A percentile compares a stretch with the other conserved stretches of the same genome.
Conservation (phyloP, 2,329 filamentous ascomycete species). For the Sporothrix pallida region DNA sequence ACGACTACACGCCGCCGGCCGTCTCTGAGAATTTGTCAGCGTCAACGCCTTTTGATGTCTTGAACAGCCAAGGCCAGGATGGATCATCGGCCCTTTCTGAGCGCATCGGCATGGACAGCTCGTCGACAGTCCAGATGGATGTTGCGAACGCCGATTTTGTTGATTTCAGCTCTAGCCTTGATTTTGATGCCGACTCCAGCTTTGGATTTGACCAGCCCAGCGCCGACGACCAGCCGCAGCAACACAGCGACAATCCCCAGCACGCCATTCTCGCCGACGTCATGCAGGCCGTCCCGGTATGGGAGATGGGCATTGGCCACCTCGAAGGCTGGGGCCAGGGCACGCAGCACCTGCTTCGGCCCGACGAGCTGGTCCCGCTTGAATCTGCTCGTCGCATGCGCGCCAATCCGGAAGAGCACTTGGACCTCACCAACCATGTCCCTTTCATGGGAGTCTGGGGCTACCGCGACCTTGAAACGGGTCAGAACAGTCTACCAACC, state of each 20-base stretch:
- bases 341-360: slow-evolving; percentile 54
- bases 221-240: not conserved
- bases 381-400: slow-evolving; percentile 58
- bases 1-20: slow-evolving; percentile 51
- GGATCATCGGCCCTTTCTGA: not conserved
- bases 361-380: slow-evolving; percentile 63
- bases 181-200: slow-evolving; percentile 9
- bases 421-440: slow-evolving; percentile 54
- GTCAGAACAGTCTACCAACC: slow-evolving; percentile 48
- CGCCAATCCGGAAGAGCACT: slow-evolving; percentile 47
- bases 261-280: slow-evolving; percentile 32
- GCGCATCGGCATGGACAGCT: not conserved
- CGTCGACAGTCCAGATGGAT: too few relatives aligned
- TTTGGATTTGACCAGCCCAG: not conserved
- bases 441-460: slow-evolving; percentile 69
- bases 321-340: slow-evolving; percentile 63
- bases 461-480: slow-evolving; percentile 59
- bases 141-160: not conserved
- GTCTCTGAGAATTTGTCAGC: not conserved
- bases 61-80: not conserved
- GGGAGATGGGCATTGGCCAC: slow-evolving; percentile 59
- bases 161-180: slow-evolving; percentile 1
- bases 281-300: slow-evolving; percentile 58
- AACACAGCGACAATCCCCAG: not conserved
- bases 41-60: not conserved